Conservation (phyloP, 192 early-diverging fungal species). For the Piromyces finnis region DNA sequence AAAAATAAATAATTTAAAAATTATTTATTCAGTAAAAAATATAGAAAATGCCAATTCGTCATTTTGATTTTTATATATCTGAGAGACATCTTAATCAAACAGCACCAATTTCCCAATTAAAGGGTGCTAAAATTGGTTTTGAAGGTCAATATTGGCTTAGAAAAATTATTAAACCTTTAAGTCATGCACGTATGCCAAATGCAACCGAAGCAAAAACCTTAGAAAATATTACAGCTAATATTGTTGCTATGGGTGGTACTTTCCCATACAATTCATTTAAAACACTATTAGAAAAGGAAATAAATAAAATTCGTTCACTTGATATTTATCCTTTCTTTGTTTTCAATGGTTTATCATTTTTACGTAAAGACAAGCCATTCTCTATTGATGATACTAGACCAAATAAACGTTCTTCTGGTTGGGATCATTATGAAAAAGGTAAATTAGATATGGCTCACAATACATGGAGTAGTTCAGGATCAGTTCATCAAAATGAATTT, state of each 20-base stretch:
- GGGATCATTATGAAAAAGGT: conserved; percentile 46
- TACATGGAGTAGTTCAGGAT: conserved; percentile 26
- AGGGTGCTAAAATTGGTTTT: conserved; percentile 53
- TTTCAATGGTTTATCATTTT: conserved; percentile 49
- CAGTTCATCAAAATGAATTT: conserved; percentile 40
- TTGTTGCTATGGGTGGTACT: not conserved
- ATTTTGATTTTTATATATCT: conserved; percentile 4
- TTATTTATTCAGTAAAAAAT: not conserved
- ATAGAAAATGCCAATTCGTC: not conserved
- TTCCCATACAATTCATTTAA: not conserved
- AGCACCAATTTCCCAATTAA: conserved; percentile 29
- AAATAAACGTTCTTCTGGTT: conserved; percentile 35
- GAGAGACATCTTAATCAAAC: conserved; percentile 39
- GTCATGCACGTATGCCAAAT: not conserved
- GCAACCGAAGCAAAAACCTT: not conserved
- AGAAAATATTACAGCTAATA: not conserved
- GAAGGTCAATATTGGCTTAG: conserved; percentile 67
- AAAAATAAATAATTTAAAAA: not conserved
- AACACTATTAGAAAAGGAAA: not conserved
- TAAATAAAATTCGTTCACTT: not conserved
- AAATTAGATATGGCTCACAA: conserved; percentile 34
- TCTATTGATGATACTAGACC: conserved; percentile 42
- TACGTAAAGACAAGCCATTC: conserved; percentile 52
- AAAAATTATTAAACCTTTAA: conserved; percentile 19
- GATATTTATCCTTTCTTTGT: conserved; percentile 59